These are phyloP conservation scores for Prunella vulgaris DNA, from an alignment of 257 asterid genomes.

Conservation along the genomic window DNA sequence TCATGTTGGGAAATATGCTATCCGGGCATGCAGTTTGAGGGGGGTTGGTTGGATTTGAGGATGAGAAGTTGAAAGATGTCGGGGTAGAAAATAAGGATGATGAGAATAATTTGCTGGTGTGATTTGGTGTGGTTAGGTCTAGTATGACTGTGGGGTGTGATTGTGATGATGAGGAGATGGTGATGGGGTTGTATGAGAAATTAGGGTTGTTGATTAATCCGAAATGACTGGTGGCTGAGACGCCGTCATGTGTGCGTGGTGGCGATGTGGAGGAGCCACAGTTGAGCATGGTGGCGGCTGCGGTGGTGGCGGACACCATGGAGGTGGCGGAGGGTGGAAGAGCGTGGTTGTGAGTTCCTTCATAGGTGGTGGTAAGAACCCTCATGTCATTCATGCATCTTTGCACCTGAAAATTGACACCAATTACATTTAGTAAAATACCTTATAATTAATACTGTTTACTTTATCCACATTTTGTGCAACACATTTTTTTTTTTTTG, in stretches of 20 bases:
- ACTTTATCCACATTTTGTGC: too few species aligned
- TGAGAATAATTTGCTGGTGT: slow-evolving; percentile 14
- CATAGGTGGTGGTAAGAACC: slow-evolving; percentile 41
- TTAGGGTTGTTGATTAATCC: slow-evolving; percentile 20
- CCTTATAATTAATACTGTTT: too few species aligned
- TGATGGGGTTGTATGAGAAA: slow-evolving; percentile 19
- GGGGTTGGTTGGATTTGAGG: slow-evolving; percentile 6
- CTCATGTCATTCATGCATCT: slow-evolving; percentile 46
- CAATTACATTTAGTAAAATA: not conserved
- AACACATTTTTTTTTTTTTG: too few species aligned
- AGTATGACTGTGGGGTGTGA: slow-evolving; percentile 52
- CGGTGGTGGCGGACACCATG: slow-evolving; percentile 50
- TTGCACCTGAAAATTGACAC: slow-evolving; percentile 37
- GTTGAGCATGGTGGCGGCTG: slow-evolving; percentile 46
- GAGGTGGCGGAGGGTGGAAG: slow-evolving; percentile 42
- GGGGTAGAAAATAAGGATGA: slow-evolving; percentile 23
- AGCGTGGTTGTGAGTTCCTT: slow-evolving; percentile 57
- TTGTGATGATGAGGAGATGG: slow-evolving; percentile 35
- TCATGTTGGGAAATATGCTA: not conserved
- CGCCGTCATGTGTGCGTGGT: too few species aligned
- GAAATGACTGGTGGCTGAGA: slow-evolving; percentile 13
- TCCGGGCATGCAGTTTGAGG: not conserved
- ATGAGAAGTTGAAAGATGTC: slow-evolving; percentile 30
- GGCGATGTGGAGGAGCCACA: slow-evolving; percentile 28
- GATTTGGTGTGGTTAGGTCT: slow-evolving; percentile 45